Evolutionary conservation across 2,329 filamentous ascomycete species (phyloP).

Genomic region (Monilinia fructigena): DNA sequence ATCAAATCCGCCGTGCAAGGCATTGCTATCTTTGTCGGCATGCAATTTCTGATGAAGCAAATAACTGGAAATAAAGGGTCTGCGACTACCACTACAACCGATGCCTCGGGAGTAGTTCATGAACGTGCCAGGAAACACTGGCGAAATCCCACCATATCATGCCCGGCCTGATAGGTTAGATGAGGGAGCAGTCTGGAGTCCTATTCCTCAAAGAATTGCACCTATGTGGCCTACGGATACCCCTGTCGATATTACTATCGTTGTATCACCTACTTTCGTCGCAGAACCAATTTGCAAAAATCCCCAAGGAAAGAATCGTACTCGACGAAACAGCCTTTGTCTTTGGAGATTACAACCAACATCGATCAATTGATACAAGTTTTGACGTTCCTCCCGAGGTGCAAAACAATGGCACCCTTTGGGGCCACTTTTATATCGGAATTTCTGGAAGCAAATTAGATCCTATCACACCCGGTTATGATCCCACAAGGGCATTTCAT

Average conservation of each 20-base stretch:
- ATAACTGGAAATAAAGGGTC: slow-evolving; percentile 49
- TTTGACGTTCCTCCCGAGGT: slow-evolving; percentile 76
- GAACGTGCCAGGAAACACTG: slow-evolving; percentile 53
- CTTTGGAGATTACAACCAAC: slow-evolving; percentile 76
- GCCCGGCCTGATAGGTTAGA: slow-evolving; percentile 61
- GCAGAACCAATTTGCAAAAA: slow-evolving; percentile 68
- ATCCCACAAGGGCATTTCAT: slow-evolving; percentile 73
- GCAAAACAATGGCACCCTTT: slow-evolving; percentile 89
- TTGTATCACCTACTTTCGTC: slow-evolving; percentile 73
- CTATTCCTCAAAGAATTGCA: slow-evolving; percentile 68
- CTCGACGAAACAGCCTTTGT: slow-evolving; percentile 78
- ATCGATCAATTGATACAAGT: slow-evolving; percentile 70
- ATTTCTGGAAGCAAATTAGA: slow-evolving; percentile 75
- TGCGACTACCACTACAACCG: slow-evolving; percentile 45
- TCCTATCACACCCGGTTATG: slow-evolving; percentile 69
- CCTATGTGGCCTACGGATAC: slow-evolving; percentile 86
- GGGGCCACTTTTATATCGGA: slow-evolving; percentile 89
- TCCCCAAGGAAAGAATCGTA: slow-evolving; percentile 67
- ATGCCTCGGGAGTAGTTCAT: slow-evolving; percentile 55
- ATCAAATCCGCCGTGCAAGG: slow-evolving; percentile 48
- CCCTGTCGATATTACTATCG: slow-evolving; percentile 78
- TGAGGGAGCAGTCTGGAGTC: slow-evolving; percentile 62
- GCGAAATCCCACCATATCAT: slow-evolving; percentile 61
- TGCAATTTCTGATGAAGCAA: slow-evolving; percentile 58
- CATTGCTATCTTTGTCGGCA: slow-evolving; percentile 54